Percentiles rank a stretch among this genome's conserved stretches.
These are phyloP conservation scores for Acacia concinna DNA, from an alignment of 331 rosid genomes.

Conservation along the genomic window DNA sequence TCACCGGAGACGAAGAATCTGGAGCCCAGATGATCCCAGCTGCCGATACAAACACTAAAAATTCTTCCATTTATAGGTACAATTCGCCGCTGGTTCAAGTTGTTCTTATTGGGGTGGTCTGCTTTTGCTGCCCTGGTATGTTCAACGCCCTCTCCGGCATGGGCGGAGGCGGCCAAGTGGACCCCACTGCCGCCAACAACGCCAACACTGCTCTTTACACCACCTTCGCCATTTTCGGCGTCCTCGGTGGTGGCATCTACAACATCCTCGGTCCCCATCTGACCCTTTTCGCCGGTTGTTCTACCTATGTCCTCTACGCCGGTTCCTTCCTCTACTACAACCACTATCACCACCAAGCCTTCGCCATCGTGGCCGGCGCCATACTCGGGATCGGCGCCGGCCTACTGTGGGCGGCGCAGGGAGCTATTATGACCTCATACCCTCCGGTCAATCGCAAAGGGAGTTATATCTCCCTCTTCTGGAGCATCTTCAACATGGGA, in stretches of 20 bases:
- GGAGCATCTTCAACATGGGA: constrained; percentile 96
- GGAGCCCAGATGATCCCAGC: not conserved
- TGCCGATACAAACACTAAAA: not conserved
- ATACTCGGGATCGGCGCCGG: constrained; percentile 85
- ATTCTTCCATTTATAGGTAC: constrained; percentile 42
- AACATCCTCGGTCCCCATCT: constrained; percentile 91
- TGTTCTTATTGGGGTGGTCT: constrained; percentile 68
- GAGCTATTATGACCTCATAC: constrained; percentile 96
- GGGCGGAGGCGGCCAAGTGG: constrained; percentile 96
- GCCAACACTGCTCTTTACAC: constrained; percentile 79
- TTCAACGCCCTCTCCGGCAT: constrained; percentile 90
- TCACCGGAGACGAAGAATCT: constrained; percentile 41
- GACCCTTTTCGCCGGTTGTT: constrained; percentile 78
- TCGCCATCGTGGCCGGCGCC: constrained; percentile 70
- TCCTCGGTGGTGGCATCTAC: constrained; percentile 93
- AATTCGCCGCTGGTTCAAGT: constrained; percentile 77
- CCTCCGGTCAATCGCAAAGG: constrained; percentile 82
- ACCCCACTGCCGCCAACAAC: constrained; percentile 71
- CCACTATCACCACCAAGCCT: constrained; percentile 63
- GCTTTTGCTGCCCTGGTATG: constrained; percentile 98
- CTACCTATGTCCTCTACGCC: constrained; percentile 76
- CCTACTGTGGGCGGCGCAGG: constrained; percentile 83
- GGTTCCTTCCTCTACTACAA: constrained; percentile 94
- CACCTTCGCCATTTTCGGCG: constrained; percentile 76
- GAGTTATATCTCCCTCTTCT: constrained; percentile 74